Evolutionary conservation across 2,329 filamentous ascomycete genomes (phyloP).

Genomic region (Aspergillus sp.): DNA sequence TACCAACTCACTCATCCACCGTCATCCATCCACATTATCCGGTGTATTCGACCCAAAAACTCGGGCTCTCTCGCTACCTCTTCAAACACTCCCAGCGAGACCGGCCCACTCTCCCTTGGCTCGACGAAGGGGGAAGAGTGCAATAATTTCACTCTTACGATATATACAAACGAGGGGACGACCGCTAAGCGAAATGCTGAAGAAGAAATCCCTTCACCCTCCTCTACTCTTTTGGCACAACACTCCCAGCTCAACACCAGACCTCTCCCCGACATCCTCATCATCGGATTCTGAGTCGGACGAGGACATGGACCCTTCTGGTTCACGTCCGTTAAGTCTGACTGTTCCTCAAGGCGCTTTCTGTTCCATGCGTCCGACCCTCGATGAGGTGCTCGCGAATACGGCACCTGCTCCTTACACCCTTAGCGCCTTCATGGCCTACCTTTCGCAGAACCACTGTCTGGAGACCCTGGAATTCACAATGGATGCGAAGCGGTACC

Average conservation of each 20-base stretch:
- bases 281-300: constrained; percentile 45
- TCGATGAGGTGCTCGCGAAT: constrained; percentile 86
- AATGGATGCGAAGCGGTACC: constrained; percentile 86
- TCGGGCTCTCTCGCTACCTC: neutral
- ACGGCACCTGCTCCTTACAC: constrained; percentile 85
- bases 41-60: constrained; percentile 5
- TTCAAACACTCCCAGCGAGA: neutral
- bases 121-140: constrained; percentile 14
- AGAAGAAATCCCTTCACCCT: constrained; percentile 37
- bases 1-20: too few relatives aligned
- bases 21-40: neutral
- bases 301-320: constrained; percentile 44
- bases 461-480: constrained; percentile 96
- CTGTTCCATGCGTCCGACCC: constrained; percentile 62
- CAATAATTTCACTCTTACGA: constrained; percentile 14
- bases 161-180: constrained; percentile 19
- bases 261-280: constrained; percentile 42
- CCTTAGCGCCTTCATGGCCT: constrained; percentile 90
- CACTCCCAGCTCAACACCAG: constrained; percentile 47
- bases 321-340: constrained; percentile 46
- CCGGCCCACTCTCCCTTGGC: constrained; percentile 6
- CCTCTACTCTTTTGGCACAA: constrained; percentile 38
- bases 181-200: constrained; percentile 39
- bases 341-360: constrained; percentile 40
- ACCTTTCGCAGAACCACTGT: constrained; percentile 94